phyloP scores from a whole-genome alignment of 2,329 filamentous ascomycete species.

The Didymellaceae sp. region DNA sequence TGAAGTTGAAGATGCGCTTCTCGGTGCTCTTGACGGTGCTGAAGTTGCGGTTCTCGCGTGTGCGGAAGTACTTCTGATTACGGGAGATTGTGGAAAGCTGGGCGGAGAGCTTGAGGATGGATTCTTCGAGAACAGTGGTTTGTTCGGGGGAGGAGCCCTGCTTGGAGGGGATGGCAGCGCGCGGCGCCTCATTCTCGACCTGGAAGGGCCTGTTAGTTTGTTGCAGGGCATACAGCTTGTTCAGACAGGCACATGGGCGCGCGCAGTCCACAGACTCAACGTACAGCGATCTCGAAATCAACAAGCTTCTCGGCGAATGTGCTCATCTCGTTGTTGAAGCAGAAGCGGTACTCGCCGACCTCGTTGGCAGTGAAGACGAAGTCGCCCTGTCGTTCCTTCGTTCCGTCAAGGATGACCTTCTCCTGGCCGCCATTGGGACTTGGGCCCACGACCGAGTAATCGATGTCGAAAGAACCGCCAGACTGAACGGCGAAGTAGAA shows the following conservation, averaged over 20 bases:
- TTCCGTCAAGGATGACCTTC: conserved; percentile 81
- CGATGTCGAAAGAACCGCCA: conserved; percentile 95
- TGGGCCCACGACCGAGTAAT: conserved; percentile 87
- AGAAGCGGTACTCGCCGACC: conserved; percentile 90
- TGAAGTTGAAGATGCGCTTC: conserved; percentile 95
- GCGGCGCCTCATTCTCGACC: conserved; percentile 89
- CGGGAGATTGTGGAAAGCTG: conserved; percentile 92
- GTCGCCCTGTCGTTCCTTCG: conserved; percentile 93
- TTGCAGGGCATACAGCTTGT: not conserved
- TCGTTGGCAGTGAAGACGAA: conserved; percentile 96
- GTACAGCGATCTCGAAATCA: conserved; percentile 94
- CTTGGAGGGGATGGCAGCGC: conserved; percentile 82
- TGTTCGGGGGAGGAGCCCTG: conserved; percentile 89
- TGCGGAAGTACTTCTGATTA: conserved; percentile 99
- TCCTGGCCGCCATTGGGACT: conserved; percentile 51
- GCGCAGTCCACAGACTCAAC: too few relatives aligned
- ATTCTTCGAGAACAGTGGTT: conserved; percentile 87
- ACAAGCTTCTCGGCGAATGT: conserved; percentile 97
- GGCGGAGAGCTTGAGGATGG: conserved; percentile 90
- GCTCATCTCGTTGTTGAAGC: conserved; percentile 98
- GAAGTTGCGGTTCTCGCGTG: conserved; percentile 98
- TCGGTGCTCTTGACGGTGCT: conserved; percentile 97
- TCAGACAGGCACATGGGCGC: too few relatives aligned
- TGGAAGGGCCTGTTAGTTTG: conserved; percentile 47
- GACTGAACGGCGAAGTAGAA: conserved; percentile 99